Evolutionary conservation across 306 rosid species (phyloP).

Genomic region (Geum urbanum): DNA sequence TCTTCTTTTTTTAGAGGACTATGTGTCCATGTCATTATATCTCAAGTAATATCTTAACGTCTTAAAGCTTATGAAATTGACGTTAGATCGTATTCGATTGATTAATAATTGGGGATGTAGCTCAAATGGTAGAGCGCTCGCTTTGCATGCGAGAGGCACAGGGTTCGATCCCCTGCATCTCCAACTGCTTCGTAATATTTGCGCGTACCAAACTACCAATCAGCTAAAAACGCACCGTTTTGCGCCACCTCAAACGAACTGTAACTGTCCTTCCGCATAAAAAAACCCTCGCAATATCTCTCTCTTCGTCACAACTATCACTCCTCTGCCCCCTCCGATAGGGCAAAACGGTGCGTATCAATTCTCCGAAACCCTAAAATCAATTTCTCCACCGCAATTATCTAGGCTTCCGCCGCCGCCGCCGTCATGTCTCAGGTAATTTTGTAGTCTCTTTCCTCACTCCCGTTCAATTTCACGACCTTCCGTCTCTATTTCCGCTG

Average conservation of each 20-base stretch:
- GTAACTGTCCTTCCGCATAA: neutral
- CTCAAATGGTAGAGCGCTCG: slow-evolving; percentile 77
- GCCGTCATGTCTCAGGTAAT: slow-evolving; percentile 54
- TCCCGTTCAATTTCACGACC: neutral
- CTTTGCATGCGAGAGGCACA: slow-evolving; percentile 90
- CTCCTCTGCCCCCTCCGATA: neutral
- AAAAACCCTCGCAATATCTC: neutral
- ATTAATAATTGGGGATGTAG: slow-evolving; percentile 71
- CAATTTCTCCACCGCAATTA: slow-evolving; percentile 5
- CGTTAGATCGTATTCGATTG: no score
- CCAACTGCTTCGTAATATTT: no score
- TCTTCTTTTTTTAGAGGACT: no score
- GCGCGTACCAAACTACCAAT: no score
- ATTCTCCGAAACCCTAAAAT: neutral
- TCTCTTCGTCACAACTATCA: neutral
- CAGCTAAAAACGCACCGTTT: neutral
- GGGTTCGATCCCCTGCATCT: slow-evolving; percentile 99
- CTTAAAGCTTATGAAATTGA: no score
- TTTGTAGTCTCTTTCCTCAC: neutral
- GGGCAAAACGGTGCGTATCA: neutral
- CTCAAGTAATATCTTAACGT: no score
- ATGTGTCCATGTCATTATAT: no score
- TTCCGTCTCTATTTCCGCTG: neutral
- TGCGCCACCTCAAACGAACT: neutral
- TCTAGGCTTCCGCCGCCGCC: neutral